These are phyloP conservation scores for Physcomitrellopsis africana DNA, from an alignment of 225 moss, liverwort and hornwort species.

Conservation along the genomic window DNA sequence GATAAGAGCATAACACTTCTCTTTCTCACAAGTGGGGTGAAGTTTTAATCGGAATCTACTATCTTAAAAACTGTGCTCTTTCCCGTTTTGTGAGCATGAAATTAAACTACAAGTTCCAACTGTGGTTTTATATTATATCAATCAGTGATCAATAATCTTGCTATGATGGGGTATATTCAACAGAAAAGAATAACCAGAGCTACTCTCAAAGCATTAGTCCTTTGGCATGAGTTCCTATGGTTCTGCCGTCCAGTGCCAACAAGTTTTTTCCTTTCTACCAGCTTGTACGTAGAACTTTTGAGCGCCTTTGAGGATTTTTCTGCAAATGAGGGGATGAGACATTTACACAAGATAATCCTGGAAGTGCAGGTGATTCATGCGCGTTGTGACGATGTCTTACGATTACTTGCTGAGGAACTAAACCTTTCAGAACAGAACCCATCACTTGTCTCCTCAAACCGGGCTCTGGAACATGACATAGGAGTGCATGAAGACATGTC, in stretches of 20 bases:
- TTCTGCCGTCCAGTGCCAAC: no score
- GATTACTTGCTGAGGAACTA: constrained; percentile 74
- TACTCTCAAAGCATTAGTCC: neutral
- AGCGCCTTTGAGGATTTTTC: no score
- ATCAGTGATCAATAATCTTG: no score
- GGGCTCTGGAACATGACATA: constrained; percentile 19
- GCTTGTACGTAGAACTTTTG: no score
- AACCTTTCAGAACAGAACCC: constrained; percentile 11
- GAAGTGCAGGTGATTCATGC: constrained; percentile 77
- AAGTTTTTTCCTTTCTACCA: no score
- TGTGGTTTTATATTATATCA: no score
- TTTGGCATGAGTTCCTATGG: neutral
- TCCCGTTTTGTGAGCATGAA: neutral
- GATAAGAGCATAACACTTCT: neutral
- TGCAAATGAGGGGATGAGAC: neutral
- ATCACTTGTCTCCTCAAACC: constrained; percentile 14
- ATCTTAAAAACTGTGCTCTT: neutral
- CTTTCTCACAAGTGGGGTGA: neutral
- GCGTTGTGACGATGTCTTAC: constrained; percentile 89
- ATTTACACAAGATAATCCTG: neutral
- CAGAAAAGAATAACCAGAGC: no score
- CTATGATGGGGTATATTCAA: no score
- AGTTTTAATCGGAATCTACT: neutral
- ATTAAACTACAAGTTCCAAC: no score
- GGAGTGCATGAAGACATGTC: constrained; percentile 18